Evolutionary conservation across 306 rosid species (phyloP).

Genomic region (Medicago truncatula): DNA sequence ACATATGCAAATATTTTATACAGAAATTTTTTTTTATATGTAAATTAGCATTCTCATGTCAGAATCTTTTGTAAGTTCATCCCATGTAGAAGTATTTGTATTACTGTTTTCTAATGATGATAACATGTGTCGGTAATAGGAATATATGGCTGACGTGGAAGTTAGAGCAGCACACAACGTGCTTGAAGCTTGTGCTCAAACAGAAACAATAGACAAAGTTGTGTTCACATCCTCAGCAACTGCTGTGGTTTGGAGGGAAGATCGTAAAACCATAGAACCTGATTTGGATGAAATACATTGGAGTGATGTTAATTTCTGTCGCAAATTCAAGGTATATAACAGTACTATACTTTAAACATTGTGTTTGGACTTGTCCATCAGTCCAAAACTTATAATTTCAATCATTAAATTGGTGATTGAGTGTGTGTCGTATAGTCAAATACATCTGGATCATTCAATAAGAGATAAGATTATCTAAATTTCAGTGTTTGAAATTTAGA

Average conservation of each 20-base stretch:
- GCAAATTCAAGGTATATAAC: conserved; percentile 73
- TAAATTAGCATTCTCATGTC: too few species aligned
- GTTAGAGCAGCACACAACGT: conserved; percentile 97
- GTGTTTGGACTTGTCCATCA: too few species aligned
- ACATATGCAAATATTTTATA: not conserved
- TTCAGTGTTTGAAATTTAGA: too few species aligned
- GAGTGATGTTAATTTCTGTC: conserved; percentile 80
- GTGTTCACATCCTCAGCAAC: conserved; percentile 82
- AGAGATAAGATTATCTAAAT: too few species aligned
- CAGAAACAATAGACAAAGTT: conserved; percentile 80
- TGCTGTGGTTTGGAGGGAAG: conserved; percentile 81
- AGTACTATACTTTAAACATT: not conserved
- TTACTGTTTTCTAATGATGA: not conserved
- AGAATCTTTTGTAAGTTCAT: not conserved
- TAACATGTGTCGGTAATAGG: conserved; percentile 43
- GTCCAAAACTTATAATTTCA: not conserved
- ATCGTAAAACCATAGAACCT: conserved; percentile 54
- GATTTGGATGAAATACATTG: conserved; percentile 79
- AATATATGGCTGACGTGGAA: conserved; percentile 84
- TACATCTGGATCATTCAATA: not conserved
- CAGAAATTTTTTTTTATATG: too few species aligned
- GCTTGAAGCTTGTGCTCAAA: conserved; percentile 90
- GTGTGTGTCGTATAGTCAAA: too few species aligned
- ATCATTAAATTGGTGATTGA: too few species aligned
- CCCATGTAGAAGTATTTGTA: too few species aligned